These are phyloP conservation scores for Abrus precatorius DNA, from an alignment of 306 rosid species.

Conservation along the genomic window DNA sequence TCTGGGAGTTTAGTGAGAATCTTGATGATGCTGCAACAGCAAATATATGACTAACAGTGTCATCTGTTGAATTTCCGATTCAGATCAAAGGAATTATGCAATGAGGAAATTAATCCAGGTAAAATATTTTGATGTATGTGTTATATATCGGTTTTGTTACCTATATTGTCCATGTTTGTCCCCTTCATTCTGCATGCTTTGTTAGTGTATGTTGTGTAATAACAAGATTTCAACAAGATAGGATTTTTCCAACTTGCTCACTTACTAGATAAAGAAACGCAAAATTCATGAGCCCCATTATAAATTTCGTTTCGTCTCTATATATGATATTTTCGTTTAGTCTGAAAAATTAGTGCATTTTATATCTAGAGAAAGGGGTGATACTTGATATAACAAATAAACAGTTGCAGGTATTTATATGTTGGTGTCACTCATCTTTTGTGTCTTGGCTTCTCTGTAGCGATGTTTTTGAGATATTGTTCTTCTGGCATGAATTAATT, in stretches of 20 bases:
- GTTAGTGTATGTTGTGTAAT: not conserved
- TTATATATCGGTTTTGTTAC: not conserved
- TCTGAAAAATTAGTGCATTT: not conserved
- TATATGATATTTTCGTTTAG: not conserved
- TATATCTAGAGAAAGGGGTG: not conserved
- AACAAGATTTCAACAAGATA: not conserved
- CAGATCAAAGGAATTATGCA: slow-evolving; percentile 9
- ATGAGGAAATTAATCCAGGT: slow-evolving; percentile 35
- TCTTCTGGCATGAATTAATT: not conserved
- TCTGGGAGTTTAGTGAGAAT: slow-evolving; percentile 65
- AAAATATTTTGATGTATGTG: not conserved
- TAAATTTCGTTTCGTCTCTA: not conserved
- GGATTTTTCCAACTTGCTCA: slow-evolving; percentile 19
- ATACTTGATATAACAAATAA: not conserved
- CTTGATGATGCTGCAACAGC: slow-evolving; percentile 97
- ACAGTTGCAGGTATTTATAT: not conserved
- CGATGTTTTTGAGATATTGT: not conserved
- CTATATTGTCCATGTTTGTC: slow-evolving; percentile 16
- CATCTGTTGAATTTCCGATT: not conserved
- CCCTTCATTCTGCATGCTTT: slow-evolving; percentile 24
- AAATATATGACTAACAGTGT: slow-evolving; percentile 62
- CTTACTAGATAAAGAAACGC: slow-evolving; percentile 11
- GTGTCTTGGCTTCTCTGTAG: not conserved
- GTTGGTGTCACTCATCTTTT: slow-evolving; percentile 1
- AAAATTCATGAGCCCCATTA: not conserved